Evolutionary conservation across 1,139 yeast species (phyloP), one percentile per base, ranked within the genome.

Genomic region (Suzukiozyma palmioleophila): DNA sequence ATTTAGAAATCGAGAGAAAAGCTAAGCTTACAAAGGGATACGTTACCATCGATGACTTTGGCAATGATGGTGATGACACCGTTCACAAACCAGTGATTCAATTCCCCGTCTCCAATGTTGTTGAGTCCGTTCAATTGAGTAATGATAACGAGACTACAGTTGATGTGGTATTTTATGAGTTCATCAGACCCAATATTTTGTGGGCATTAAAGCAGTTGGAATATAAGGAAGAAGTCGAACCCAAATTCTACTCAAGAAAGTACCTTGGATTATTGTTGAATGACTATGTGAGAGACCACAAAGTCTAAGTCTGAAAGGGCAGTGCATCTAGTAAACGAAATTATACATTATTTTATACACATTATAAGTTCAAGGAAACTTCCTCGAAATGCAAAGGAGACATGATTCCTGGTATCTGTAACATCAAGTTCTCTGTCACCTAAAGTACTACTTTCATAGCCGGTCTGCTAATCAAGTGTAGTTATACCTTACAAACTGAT

Each of bases 11-110:
- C n/a, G 35, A 29, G 15, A 26, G 32, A 4, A 37, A 26, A 3
- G 54, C 54, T 35, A 57, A 54, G 36, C 52, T 66, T 25, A 39
- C 66, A 1, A 72, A 75, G 40, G 97, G 98, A 0, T 85, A 85
- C 51, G 81, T 80, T 0, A 89, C 98, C 0, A 55, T 64, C 37
- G 98, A 92, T 57, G 97, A 89, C 53, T 73, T 75, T 51, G 97
- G 97, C 0, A 59, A 66, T 44, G 79, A 79, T 46, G 98, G 98
- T 12, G 98, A 92, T 55, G 97, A 92, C 54, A 88, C 96, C 0
- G 66, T 74, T 1, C 98, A 92, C 59, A 70, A 67, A 40, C 75
- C 84, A 1, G 75, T 84, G 40, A 66, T 69, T 0, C 67, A 73
- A 43, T 82, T 72, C 53, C 75, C 74, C 4, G 68, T 86, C 3